A percentile compares a stretch with the other conserved stretches of the same genome.
These are phyloP conservation scores for Oryza officinalis DNA, from an alignment of 176 grass and related monocot genomes.

Conservation along the genomic window DNA sequence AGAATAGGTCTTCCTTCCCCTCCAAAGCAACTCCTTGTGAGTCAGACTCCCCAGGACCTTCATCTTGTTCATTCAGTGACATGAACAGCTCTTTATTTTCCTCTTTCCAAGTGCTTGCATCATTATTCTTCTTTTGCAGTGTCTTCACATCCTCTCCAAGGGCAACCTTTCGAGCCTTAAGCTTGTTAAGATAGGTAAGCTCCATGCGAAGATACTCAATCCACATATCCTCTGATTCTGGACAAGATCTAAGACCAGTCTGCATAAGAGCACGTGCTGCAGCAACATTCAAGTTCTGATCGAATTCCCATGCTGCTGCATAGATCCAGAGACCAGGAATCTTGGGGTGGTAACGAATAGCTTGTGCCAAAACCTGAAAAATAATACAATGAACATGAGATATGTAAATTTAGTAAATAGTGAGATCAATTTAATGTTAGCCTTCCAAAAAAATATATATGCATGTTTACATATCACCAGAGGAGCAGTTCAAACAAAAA, in stretches of 20 bases:
- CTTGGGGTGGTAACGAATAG: conserved; percentile 83
- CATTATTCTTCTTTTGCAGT: conserved; percentile 43
- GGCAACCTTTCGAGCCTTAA: conserved; percentile 79
- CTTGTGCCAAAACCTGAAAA: conserved; percentile 70
- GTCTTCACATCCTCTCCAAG: conserved; percentile 78
- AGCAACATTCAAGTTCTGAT: conserved; percentile 87
- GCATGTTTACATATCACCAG: background rate
- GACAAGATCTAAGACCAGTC: conserved; percentile 80
- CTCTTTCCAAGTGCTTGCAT: conserved; percentile 65
- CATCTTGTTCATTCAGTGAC: conserved; percentile 57
- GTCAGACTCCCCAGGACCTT: conserved; percentile 31
- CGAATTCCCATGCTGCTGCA: conserved; percentile 96
- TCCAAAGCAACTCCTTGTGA: conserved; percentile 32
- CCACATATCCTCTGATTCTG: conserved; percentile 90
- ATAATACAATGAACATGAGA: conserved; percentile 17
- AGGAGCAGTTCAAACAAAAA: background rate
- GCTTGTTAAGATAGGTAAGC: conserved; percentile 94
- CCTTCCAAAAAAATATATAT: conserved; percentile 1
- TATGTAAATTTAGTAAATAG: background rate
- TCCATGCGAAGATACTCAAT: conserved; percentile 96
- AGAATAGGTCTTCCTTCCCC: conserved; percentile 72
- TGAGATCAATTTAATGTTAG: background rate
- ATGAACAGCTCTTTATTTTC: conserved; percentile 89
- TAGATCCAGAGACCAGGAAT: conserved; percentile 98
- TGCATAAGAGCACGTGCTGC: conserved; percentile 95